Evolutionary conservation across 2,329 filamentous ascomycete species (phyloP).

Genomic region (Neofusicoccum sp.): DNA sequence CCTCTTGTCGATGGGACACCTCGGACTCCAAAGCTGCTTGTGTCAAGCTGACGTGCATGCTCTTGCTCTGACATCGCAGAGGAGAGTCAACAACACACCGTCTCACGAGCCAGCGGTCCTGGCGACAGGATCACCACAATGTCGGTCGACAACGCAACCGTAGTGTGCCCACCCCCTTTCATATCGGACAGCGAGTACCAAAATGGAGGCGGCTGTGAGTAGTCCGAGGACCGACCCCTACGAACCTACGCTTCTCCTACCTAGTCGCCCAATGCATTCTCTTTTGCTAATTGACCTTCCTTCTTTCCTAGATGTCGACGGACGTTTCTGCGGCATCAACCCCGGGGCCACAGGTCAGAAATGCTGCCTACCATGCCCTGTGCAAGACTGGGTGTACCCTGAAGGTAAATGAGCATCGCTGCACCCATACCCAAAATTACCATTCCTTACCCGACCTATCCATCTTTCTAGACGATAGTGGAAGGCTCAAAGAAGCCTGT

Average conservation of each 20-base stretch:
- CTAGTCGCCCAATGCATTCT: neutral
- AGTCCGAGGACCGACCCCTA: neutral
- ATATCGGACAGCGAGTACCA: slow-evolving; percentile 26
- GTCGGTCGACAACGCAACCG: neutral
- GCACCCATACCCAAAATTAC: neutral
- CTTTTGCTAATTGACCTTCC: too few relatives aligned
- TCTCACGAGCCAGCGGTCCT: too few relatives aligned
- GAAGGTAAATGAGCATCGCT: slow-evolving; percentile 42
- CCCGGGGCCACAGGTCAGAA: slow-evolving; percentile 46
- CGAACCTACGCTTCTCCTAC: neutral
- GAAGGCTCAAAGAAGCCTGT: too few relatives aligned
- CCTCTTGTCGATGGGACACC: too few relatives aligned
- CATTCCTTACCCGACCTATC: neutral
- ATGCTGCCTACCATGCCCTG: slow-evolving; percentile 83
- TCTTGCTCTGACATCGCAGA: too few relatives aligned
- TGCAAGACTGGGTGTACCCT: slow-evolving; percentile 68
- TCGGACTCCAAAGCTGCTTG: too few relatives aligned
- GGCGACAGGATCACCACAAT: neutral
- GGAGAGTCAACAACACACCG: too few relatives aligned
- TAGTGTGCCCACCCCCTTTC: slow-evolving; percentile 25
- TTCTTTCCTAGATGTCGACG: slow-evolving; percentile 39
- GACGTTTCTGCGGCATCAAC: slow-evolving; percentile 53
- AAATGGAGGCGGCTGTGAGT: slow-evolving; percentile 26
- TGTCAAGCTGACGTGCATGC: too few relatives aligned
- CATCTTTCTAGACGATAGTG: too few relatives aligned